Conservation (phyloP, 495 filamentous ascomycete species). For the Mycothermus thermophilus region DNA sequence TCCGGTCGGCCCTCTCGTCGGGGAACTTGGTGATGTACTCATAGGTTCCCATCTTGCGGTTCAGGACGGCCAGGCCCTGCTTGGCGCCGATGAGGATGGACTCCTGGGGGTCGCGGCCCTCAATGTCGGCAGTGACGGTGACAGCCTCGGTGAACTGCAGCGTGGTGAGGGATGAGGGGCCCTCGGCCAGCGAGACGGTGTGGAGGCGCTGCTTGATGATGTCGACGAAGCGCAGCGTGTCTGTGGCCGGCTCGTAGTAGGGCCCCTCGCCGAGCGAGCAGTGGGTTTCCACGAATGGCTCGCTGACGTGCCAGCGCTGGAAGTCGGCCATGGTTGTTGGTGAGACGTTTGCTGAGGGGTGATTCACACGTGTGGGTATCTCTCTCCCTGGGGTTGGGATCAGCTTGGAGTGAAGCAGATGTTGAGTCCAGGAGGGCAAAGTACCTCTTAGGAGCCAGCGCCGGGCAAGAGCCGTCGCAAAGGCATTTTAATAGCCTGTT, state of each 20-base stretch:
- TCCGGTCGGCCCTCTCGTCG: conserved; percentile 29
- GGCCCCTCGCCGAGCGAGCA: conserved; percentile 75
- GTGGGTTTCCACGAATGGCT: conserved; percentile 64
- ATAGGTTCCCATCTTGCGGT: conserved; percentile 49
- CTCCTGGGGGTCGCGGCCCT: conserved; percentile 46
- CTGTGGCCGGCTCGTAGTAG: conserved; percentile 52
- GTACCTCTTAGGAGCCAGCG: no score
- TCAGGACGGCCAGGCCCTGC: conserved; percentile 60
- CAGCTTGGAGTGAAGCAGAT: no score
- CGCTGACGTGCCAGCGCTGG: conserved; percentile 31
- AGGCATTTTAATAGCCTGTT: no score
- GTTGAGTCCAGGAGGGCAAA: no score
- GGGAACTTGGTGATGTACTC: conserved; percentile 30
- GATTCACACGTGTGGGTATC: no score
- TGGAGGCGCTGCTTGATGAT: conserved; percentile 71
- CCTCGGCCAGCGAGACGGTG: conserved; percentile 51
- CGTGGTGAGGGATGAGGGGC: conserved; percentile 48
- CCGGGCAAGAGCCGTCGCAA: no score
- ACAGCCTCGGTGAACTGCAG: conserved; percentile 52
- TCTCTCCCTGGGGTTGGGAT: no score
- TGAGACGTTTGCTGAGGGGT: no score
- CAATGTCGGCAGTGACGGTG: conserved; percentile 76
- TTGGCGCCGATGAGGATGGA: conserved; percentile 70
- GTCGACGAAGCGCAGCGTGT: conserved; percentile 78
- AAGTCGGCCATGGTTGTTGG: no score